Evolutionary conservation across 805 yeast genomes (phyloP).

Genomic region (Wickerhamiella australiensis): DNA sequence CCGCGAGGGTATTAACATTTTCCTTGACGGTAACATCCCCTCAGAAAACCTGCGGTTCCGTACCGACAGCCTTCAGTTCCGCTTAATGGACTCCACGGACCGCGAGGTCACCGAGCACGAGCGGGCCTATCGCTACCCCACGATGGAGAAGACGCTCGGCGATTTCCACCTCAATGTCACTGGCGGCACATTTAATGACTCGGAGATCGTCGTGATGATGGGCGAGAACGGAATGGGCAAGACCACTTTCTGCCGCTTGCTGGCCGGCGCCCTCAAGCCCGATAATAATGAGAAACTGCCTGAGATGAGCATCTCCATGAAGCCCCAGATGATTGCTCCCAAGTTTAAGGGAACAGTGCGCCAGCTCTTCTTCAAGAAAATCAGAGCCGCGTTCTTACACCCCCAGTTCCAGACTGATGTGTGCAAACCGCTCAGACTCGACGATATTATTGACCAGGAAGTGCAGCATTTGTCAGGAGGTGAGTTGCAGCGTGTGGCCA

Average conservation of each 20-base stretch:
- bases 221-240: constrained; percentile 99
- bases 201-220: constrained; percentile 97
- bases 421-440: constrained; percentile 85
- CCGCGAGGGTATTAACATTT: constrained; percentile 97
- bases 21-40: constrained; percentile 95
- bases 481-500: constrained; percentile 98
- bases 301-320: constrained; percentile 86
- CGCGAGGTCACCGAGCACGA: constrained; percentile 63
- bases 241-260: constrained; percentile 88
- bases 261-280: constrained; percentile 87
- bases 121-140: constrained; percentile 64
- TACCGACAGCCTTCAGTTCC: constrained; percentile 87
- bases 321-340: constrained; percentile 98
- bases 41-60: constrained; percentile 95
- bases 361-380: constrained; percentile 92
- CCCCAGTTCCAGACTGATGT: constrained; percentile 99
- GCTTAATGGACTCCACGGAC: constrained; percentile 82
- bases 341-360: constrained; percentile 98
- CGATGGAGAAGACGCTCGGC: constrained; percentile 86
- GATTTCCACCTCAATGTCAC: constrained; percentile 79
- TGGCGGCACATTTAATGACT: constrained; percentile 84
- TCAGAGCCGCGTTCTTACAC: constrained; percentile 81
- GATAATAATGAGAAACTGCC: constrained; percentile 72
- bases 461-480: constrained; percentile 98
- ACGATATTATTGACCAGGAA: constrained; percentile 92